Conservation (phyloP, 1,284 basidiomycete genomes). For the Phenoliferia sp. region DNA sequence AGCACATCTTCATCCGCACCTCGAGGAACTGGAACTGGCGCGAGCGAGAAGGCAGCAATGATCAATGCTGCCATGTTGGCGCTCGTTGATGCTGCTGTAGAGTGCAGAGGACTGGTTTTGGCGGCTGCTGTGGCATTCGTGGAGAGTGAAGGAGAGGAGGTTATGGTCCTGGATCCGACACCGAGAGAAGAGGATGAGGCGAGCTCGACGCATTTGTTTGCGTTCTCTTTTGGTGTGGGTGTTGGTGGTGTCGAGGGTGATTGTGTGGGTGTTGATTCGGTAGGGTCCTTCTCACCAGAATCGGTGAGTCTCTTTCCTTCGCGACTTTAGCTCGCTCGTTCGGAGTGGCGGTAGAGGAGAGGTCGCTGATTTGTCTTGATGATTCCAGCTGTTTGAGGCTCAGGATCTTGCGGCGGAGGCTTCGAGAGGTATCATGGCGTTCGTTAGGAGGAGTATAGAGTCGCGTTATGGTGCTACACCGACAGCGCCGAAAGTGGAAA, state of each 20-base stretch:
- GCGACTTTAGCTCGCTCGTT: too few relatives aligned
- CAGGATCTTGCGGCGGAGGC: constrained; percentile 28
- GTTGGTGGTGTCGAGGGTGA: constrained; percentile 41
- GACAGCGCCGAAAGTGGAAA: neutral
- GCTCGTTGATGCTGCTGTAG: constrained; percentile 47
- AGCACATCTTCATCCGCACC: constrained; percentile 23
- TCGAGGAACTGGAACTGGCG: constrained; percentile 32
- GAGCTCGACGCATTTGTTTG: constrained; percentile 52
- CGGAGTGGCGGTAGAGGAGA: neutral
- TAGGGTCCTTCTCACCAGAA: constrained; percentile 41
- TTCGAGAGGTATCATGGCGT: constrained; percentile 20
- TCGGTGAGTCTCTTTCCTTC: constrained; percentile 38
- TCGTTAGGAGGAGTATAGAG: constrained; percentile 31
- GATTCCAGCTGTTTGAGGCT: constrained; percentile 29
- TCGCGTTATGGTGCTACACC: constrained; percentile 3
- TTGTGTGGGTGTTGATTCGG: constrained; percentile 44
- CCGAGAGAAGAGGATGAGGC: constrained; percentile 60
- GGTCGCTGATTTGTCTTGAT: too few relatives aligned
- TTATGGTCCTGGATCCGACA: constrained; percentile 65
- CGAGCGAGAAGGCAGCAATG: constrained; percentile 45
- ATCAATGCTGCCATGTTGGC: constrained; percentile 54
- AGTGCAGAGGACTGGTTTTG: constrained; percentile 45
- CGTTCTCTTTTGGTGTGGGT: constrained; percentile 44
- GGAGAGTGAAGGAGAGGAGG: constrained; percentile 56
- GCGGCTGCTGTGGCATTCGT: constrained; percentile 46